A percentile compares a stretch with the other conserved stretches of the same genome.
Conservation (phyloP, 352 stramenopile species). For the Pythium biforme region DNA sequence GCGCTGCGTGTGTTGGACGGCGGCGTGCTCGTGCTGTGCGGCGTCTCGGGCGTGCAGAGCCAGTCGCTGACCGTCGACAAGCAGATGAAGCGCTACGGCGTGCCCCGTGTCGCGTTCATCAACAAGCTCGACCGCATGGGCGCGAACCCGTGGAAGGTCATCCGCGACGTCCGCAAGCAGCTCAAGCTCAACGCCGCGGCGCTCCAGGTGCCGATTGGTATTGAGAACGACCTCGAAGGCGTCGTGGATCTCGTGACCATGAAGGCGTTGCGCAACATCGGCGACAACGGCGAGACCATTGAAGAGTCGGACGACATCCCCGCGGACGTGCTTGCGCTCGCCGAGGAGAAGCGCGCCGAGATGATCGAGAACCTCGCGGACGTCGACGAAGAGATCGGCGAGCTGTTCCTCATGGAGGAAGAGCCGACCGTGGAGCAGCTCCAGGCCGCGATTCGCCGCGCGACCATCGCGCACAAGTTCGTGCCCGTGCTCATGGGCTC, state of each 20-base stretch:
- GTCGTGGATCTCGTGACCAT: constrained; percentile 96
- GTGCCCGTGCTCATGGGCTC: constrained; percentile 99
- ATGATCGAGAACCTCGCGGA: constrained; percentile 96
- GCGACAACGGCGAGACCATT: constrained; percentile 85
- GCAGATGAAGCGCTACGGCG: constrained; percentile 99
- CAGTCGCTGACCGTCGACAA: constrained; percentile 99
- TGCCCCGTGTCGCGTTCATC: constrained; percentile 98
- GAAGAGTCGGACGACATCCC: constrained; percentile 91
- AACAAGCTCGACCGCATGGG: constrained; percentile 99
- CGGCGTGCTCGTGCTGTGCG: constrained; percentile 93
- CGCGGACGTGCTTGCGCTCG: constrained; percentile 73
- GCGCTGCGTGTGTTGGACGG: constrained; percentile 98
- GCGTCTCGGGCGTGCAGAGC: constrained; percentile 94
- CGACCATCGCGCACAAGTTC: constrained; percentile 97
- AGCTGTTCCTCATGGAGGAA: constrained; percentile 99
- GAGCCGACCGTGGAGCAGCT: constrained; percentile 90
- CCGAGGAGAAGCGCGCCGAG: constrained; percentile 90
- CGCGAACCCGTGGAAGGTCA: constrained; percentile 94
- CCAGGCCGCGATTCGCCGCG: constrained; percentile 92
- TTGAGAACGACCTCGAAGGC: constrained; percentile 94
- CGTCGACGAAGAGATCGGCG: constrained; percentile 98
- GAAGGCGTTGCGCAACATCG: constrained; percentile 91
- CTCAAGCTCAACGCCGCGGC: constrained; percentile 96
- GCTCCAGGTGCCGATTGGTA: constrained; percentile 97
- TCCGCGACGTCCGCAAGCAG: constrained; percentile 93